Conservation (phyloP, 2,329 filamentous ascomycete genomes). For the Sarocladium brachiariae region DNA sequence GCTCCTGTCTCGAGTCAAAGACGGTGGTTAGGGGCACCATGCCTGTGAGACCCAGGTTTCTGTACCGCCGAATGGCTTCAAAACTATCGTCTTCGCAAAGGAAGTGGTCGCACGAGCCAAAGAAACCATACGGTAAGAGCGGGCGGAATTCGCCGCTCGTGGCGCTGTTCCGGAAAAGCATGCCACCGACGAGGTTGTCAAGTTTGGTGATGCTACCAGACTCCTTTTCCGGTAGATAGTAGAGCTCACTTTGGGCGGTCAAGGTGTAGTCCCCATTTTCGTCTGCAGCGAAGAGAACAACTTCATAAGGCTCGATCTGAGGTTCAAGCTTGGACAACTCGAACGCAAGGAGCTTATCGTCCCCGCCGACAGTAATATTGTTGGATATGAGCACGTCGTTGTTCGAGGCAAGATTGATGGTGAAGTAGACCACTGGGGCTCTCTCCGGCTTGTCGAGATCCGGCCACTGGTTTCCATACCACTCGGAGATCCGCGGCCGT, state of each 20-base stretch:
- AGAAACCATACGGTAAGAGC: conserved; percentile 38
- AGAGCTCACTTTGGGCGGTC: conserved; percentile 29
- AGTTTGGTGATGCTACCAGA: conserved; percentile 37
- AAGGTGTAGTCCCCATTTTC: conserved; percentile 24
- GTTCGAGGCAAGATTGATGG: conserved; percentile 26
- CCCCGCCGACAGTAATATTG: conserved; percentile 23
- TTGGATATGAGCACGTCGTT: conserved; percentile 26
- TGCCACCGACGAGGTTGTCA: conserved; percentile 37
- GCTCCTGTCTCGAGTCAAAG: conserved; percentile 22
- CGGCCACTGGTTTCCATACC: conserved; percentile 20
- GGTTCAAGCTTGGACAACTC: conserved; percentile 28
- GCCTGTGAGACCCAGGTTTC: background rate
- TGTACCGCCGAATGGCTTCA: conserved; percentile 5
- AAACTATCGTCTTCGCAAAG: conserved; percentile 22
- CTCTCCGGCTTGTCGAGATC: conserved; percentile 17
- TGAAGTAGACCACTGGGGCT: conserved; percentile 25
- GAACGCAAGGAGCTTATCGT: conserved; percentile 30
- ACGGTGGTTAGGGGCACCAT: conserved; percentile 11
- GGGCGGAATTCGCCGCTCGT: conserved; percentile 30
- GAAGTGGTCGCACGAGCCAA: conserved; percentile 36
- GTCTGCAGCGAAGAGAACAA: conserved; percentile 30
- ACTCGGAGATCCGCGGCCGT: background rate
- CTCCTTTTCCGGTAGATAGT: conserved; percentile 36
- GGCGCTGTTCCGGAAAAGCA: conserved; percentile 30
- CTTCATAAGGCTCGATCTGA: conserved; percentile 28